These are phyloP conservation scores for Pichia sp. DNA, from an alignment of 1,139 yeast species.

Conservation along the genomic window DNA sequence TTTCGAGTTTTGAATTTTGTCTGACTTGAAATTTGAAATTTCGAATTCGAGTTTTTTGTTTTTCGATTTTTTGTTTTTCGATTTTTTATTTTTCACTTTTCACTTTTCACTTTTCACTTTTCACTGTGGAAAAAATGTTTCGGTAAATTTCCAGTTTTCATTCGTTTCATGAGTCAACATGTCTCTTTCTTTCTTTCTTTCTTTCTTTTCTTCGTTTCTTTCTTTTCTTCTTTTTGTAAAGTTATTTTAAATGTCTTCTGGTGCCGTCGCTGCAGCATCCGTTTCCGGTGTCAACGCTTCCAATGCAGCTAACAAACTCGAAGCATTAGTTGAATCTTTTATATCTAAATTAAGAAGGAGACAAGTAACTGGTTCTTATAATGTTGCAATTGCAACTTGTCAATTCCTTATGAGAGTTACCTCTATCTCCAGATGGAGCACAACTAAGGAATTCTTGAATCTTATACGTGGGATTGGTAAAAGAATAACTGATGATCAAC, in stretches of 20 bases:
- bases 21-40: no score
- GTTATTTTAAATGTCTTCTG: background rate
- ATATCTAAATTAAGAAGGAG: conserved; percentile 58
- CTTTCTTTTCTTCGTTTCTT: background rate
- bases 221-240: background rate
- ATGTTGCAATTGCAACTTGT: conserved; percentile 80
- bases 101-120: background rate
- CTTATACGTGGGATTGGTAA: conserved; percentile 64
- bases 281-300: conserved; percentile 24
- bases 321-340: conserved; percentile 34
- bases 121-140: background rate
- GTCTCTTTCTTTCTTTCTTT: background rate
- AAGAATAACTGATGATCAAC: conserved; percentile 56
- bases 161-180: background rate
- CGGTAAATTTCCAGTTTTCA: background rate
- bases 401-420: conserved; percentile 83
- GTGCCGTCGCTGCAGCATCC: conserved; percentile 1
- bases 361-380: conserved; percentile 65
- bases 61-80: background rate
- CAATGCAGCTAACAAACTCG: conserved; percentile 29
- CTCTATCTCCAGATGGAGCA: conserved; percentile 84
- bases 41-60: background rate
- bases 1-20: no score
- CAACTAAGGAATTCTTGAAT: conserved; percentile 62
- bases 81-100: background rate